These are phyloP conservation scores for Lagenidium sp. DNA, from an alignment of 352 stramenopile species.

Conservation along the genomic window DNA sequence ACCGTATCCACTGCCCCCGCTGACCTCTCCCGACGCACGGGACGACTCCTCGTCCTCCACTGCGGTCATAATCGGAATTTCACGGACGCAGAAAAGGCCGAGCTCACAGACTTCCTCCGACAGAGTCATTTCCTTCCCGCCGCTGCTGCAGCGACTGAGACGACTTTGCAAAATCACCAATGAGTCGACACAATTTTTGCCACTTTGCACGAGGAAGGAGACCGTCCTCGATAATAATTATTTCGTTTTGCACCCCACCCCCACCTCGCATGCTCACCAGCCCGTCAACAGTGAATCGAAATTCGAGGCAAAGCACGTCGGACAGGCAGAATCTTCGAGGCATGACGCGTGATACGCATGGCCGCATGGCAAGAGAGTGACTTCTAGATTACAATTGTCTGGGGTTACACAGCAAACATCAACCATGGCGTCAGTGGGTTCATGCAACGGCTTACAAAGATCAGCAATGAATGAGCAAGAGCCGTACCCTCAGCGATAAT, in stretches of 20 bases:
- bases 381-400: conserved; percentile 74
- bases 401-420: conserved; percentile 2
- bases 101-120: conserved; percentile 45
- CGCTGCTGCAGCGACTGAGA: no score
- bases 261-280: not conserved
- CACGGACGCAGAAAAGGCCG: conserved; percentile 57
- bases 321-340: conserved; percentile 46
- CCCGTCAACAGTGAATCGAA: conserved; percentile 24
- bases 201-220: no score
- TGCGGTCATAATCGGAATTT: conserved; percentile 86
- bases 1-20: not conserved
- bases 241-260: no score
- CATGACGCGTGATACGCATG: conserved; percentile 72
- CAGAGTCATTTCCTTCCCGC: conserved; percentile 9
- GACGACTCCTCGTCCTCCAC: conserved; percentile 57
- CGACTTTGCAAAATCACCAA: no score
- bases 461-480: not conserved
- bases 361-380: conserved; percentile 65
- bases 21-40: no score
- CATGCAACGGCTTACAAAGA: conserved; percentile 1
- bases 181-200: no score
- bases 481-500: conserved; percentile 67
- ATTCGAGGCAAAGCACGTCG: conserved; percentile 56
- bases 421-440: not conserved
- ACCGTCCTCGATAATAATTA: no score